A percentile compares a stretch with the other conserved stretches of the same genome.
Evolutionary conservation across 2,329 filamentous ascomycete genomes (phyloP).

Genomic region (Cadophora sp.): DNA sequence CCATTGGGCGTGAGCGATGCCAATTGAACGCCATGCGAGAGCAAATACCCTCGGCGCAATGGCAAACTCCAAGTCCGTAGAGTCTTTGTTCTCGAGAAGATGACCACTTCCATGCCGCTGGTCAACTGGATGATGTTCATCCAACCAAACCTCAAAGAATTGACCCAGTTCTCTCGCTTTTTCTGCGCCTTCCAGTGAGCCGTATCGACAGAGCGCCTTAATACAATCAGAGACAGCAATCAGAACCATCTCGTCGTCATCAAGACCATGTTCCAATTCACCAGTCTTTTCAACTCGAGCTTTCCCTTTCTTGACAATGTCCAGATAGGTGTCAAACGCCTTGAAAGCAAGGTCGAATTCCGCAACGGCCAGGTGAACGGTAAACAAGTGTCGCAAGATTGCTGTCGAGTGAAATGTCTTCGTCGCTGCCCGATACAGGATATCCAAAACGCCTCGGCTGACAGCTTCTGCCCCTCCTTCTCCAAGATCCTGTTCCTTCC

Average conservation of each 20-base stretch:
- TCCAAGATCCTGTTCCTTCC: conserved; percentile 82
- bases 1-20: conserved; percentile 86
- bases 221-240: conserved; percentile 83
- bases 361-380: conserved; percentile 83
- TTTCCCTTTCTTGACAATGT: conserved; percentile 85
- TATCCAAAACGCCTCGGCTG: conserved; percentile 80
- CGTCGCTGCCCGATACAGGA: conserved; percentile 86
- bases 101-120: conserved; percentile 30
- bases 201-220: conserved; percentile 81
- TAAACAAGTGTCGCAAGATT: conserved; percentile 85
- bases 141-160: conserved; percentile 78
- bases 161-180: conserved; percentile 76
- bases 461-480: conserved; percentile 79
- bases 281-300: conserved; percentile 82
- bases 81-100: conserved; percentile 31
- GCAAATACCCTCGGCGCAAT: conserved; percentile 69
- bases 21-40: conserved; percentile 82
- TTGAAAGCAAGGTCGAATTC: conserved; percentile 93
- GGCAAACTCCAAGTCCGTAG: conserved; percentile 34
- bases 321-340: conserved; percentile 89
- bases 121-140: conserved; percentile 54
- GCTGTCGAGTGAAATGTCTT: conserved; percentile 96
- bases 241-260: conserved; percentile 78
- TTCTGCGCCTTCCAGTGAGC: conserved; percentile 74
- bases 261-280: conserved; percentile 72